Evolutionary conservation across 768 basidiomycete species (phyloP), one percentile per base, ranked within the genome.

Genomic region (Calocybe cyanea): DNA sequence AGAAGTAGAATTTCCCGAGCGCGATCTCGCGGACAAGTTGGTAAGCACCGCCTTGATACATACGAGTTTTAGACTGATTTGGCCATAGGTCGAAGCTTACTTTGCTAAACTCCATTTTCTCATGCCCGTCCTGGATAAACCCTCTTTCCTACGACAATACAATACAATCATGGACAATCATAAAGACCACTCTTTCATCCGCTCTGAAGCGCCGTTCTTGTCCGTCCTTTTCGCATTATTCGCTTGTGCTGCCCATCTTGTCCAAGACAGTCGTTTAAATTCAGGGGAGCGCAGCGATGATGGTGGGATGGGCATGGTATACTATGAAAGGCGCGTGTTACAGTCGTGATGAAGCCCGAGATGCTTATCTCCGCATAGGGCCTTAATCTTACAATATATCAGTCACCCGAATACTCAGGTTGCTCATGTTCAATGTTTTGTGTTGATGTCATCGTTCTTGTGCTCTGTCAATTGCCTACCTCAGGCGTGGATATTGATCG

Each of bases 391-490:
- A 30, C 91, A 93, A 60, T 93, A 93, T 64, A 93, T 93, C 68
- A 92, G 90, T 52, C 83, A 92, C 59, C 80, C 88, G 35, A 87
- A 84, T 45, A 89, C 83, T 32, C 87, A 92, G 63, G 72, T 87
- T 41, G 78, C 83, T 25, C 92, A 94, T 63, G 92, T 94, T 23
- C 92, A 94, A 69, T 87, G 87, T 64, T 85, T 93, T 61, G 79
- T 90, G 51, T 74, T 95, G 45, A 78, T 93, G 76, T 85, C 92
- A 41, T 86, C 91, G 1, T 94, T 92, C 70, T 72, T 95, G 49
- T 93, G 92, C 60, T 92, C 91, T 43, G 77, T 94, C 55, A 95
- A 95, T 59, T 92, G 92, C 60, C 78, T 95, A 41, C 92, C 92
- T 2, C 92, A 93, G 66, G 90, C 92, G 23, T 95, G 92, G 92